Conservation (phyloP, 1,139 yeast genomes). For the Blastobotrys illinoisensis region DNA sequence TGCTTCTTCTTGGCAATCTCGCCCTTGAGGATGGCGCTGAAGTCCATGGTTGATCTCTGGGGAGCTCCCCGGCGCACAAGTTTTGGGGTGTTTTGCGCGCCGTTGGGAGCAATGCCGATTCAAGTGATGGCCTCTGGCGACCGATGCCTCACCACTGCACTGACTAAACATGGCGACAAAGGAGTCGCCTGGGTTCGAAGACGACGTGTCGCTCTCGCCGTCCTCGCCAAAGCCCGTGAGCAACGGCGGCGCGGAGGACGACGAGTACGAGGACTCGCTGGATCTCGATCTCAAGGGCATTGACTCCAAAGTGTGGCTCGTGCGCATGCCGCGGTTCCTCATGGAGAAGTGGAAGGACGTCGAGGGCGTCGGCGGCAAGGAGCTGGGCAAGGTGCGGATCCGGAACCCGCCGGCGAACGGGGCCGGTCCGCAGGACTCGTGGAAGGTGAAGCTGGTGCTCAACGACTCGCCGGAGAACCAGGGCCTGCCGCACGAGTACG, state of each 20-base stretch:
- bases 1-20: slow-evolving; percentile 33
- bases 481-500: slow-evolving; percentile 78
- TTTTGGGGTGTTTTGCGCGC: background rate
- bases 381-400: slow-evolving; percentile 76
- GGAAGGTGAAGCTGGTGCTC: slow-evolving; percentile 35
- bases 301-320: slow-evolving; percentile 74
- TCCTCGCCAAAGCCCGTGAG: slow-evolving; percentile 24
- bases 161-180: background rate
- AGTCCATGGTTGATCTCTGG: slow-evolving; percentile 24
- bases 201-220: slow-evolving; percentile 35
- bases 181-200: slow-evolving; percentile 25
- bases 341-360: slow-evolving; percentile 76
- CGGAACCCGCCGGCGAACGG: slow-evolving; percentile 39
- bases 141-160: background rate
- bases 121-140: too few species aligned
- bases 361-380: slow-evolving; percentile 56
- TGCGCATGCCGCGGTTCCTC: slow-evolving; percentile 79
- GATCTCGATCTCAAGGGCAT: slow-evolving; percentile 37
- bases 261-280: slow-evolving; percentile 37
- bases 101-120: background rate
- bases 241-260: slow-evolving; percentile 26
- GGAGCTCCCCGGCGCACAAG: too few species aligned
- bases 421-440: slow-evolving; percentile 8
- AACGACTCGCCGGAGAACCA: slow-evolving; percentile 38
- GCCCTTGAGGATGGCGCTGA: slow-evolving; percentile 27